These are phyloP conservation scores for Chlamydomonas reinhardtii DNA, from an alignment of 163 green algal genomes.

Conservation along the genomic window DNA sequence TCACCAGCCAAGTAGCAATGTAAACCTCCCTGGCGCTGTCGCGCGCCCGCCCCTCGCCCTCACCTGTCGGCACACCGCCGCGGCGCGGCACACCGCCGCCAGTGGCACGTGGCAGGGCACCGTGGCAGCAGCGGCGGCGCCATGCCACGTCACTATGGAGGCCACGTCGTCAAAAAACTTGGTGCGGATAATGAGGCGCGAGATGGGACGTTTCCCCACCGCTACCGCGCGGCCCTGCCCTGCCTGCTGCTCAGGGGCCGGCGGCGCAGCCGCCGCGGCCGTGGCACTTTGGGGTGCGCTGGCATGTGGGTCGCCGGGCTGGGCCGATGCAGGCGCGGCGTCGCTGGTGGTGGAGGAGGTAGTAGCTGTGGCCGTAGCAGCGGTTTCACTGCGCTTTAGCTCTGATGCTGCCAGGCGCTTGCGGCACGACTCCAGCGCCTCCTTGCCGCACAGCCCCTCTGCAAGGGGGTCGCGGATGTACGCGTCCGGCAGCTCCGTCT, in stretches of 20 bases:
- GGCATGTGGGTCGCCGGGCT: not conserved
- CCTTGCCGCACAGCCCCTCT: slow-evolving; percentile 41
- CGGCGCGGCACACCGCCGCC: not conserved
- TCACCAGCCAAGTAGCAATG: too few relatives aligned
- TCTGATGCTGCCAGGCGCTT: too few relatives aligned
- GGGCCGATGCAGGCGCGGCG: too few relatives aligned
- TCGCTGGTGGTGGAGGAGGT: too few relatives aligned
- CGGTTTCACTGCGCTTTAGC: too few relatives aligned
- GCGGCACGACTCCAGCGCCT: slow-evolving; percentile 33
- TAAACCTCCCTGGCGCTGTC: too few relatives aligned
- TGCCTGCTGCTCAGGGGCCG: too few relatives aligned
- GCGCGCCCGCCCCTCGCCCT: not conserved
- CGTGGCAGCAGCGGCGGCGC: not conserved
- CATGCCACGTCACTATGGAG: not conserved
- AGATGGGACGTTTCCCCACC: slow-evolving; percentile 28
- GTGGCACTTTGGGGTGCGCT: not conserved
- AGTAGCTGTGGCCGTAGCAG: too few relatives aligned
- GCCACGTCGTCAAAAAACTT: slow-evolving; percentile 60
- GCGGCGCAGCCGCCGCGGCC: too few relatives aligned
- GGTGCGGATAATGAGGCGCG: slow-evolving; percentile 60
- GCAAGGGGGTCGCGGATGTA: slow-evolving; percentile 60
- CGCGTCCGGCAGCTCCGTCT: slow-evolving; percentile 52
- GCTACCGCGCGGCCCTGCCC: not conserved
- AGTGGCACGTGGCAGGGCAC: slow-evolving; percentile 11
- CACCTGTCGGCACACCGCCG: slow-evolving; percentile 31